phyloP scores from a whole-genome alignment of 176 grass and related monocot genomes.

The Alloteropsis semialata region DNA sequence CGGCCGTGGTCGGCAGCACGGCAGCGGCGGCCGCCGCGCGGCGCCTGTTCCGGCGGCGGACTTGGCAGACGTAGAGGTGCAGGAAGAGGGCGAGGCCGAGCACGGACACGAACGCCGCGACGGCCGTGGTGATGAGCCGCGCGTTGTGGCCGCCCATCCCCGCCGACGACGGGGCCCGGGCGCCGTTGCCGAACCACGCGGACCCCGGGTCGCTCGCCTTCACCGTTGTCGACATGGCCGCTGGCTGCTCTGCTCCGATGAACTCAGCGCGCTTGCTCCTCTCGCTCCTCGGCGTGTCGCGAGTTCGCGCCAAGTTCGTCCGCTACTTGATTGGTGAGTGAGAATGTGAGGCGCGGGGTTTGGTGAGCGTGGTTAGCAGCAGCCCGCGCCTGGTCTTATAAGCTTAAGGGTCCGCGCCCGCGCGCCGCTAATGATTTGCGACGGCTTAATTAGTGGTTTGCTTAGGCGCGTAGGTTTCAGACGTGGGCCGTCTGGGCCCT shows the following conservation, averaged over 20 bases:
- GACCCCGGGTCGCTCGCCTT: conserved; percentile 53
- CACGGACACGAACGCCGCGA: conserved; percentile 40
- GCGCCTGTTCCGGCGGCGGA: conserved; percentile 35
- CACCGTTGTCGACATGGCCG: conserved; percentile 17
- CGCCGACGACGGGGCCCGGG: background rate
- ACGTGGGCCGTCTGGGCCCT: background rate
- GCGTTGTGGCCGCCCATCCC: background rate
- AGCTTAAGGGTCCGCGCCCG: background rate
- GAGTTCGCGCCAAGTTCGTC: background rate
- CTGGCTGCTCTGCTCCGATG: background rate
- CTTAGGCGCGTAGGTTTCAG: conserved; percentile 25
- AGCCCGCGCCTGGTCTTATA: background rate
- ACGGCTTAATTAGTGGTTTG: background rate
- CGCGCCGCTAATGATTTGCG: background rate
- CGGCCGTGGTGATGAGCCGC: conserved; percentile 37
- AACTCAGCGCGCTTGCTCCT: background rate
- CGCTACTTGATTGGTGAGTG: conserved; percentile 5
- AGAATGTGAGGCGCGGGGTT: background rate
- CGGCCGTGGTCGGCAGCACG: background rate
- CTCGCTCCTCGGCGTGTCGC: background rate
- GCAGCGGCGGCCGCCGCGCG: background rate
- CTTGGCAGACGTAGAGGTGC: conserved; percentile 52
- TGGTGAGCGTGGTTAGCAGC: conserved; percentile 12
- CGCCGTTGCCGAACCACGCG: conserved; percentile 44
- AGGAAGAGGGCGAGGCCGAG: conserved; percentile 45